Evolutionary conservation across 2,329 filamentous ascomycete genomes (phyloP).

Genomic region (Penicillium psychrosexuale): DNA sequence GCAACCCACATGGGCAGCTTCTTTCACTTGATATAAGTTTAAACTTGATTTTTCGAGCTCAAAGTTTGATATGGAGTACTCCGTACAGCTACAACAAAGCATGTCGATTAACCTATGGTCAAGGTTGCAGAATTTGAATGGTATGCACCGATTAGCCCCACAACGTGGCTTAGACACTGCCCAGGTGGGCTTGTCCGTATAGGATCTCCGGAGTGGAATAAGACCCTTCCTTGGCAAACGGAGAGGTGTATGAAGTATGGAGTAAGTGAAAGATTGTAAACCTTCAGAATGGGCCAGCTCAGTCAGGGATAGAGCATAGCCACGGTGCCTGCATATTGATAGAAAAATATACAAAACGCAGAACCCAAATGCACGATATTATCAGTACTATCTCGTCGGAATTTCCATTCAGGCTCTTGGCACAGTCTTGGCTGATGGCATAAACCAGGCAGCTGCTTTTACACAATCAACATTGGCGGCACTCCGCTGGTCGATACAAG

Average conservation of each 20-base stretch:
- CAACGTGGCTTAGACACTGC: conserved; percentile 18
- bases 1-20: neutral
- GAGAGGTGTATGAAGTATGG: neutral
- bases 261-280: neutral
- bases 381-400: neutral
- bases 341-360: neutral
- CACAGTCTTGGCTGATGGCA: conserved; percentile 13
- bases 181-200: neutral
- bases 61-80: neutral
- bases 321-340: neutral
- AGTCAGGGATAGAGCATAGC: neutral
- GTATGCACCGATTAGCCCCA: conserved; percentile 9
- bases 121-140: neutral
- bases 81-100: neutral
- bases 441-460: conserved; percentile 21
- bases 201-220: neutral
- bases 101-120: neutral
- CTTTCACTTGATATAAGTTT: neutral
- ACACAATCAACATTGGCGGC: conserved; percentile 12
- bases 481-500: conserved; percentile 3
- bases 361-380: neutral
- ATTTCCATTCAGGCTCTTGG: neutral
- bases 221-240: conserved; percentile 9
- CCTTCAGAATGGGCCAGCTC: neutral
- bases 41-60: neutral